Percentiles rank a stretch among this genome's conserved stretches.
Conservation (phyloP, 371 early-diverging fungal species). For the Smittium mucronatum region DNA sequence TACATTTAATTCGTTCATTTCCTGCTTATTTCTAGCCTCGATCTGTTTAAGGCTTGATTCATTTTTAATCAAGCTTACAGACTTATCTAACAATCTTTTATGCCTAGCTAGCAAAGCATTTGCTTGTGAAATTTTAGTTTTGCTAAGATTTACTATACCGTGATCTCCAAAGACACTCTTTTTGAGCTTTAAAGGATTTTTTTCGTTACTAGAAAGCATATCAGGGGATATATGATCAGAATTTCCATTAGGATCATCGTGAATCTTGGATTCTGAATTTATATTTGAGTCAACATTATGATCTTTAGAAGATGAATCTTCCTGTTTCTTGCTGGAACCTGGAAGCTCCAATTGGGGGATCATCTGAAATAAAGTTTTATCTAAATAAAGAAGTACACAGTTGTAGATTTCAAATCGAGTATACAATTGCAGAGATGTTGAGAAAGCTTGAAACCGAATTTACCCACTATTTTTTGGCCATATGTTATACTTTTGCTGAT, state of each 20-base stretch:
- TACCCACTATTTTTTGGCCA: too few relatives aligned
- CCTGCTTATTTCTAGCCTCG: background rate
- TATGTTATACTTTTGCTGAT: too few relatives aligned
- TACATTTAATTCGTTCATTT: background rate
- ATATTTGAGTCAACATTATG: too few relatives aligned
- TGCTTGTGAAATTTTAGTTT: slow-evolving; percentile 9
- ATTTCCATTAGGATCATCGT: too few relatives aligned
- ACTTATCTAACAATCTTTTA: background rate
- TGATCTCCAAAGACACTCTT: background rate
- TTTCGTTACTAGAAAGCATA: background rate
- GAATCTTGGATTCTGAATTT: background rate
- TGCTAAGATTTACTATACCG: background rate
- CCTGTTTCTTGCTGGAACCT: slow-evolving; percentile 4
- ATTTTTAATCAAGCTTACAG: background rate
- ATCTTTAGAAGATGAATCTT: background rate
- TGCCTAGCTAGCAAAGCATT: background rate
- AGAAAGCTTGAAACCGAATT: too few relatives aligned
- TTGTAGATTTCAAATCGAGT: too few relatives aligned
- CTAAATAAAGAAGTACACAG: too few relatives aligned
- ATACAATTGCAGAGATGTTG: too few relatives aligned
- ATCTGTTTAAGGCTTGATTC: background rate
- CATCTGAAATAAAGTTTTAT: background rate
- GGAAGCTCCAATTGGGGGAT: slow-evolving; percentile 6
- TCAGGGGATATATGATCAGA: background rate
- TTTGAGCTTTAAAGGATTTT: background rate